Conservation (phyloP, 495 filamentous ascomycete genomes). For the Paragyromitra xinjiangensis region DNA sequence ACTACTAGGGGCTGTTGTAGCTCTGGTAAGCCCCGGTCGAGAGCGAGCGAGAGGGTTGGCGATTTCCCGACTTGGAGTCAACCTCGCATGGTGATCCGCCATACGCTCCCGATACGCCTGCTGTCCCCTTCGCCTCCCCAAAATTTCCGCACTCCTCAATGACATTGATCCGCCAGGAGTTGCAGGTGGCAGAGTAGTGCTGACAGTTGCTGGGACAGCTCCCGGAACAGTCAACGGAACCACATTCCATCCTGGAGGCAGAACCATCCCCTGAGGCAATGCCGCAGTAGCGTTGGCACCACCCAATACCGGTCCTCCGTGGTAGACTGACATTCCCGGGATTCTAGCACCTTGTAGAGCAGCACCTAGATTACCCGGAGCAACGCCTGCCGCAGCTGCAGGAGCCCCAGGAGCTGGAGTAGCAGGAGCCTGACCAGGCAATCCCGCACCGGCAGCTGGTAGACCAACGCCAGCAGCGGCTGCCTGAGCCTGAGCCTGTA, state of each 20-base stretch:
- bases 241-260: conserved; percentile 55
- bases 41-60: conserved; percentile 4
- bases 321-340: conserved; percentile 43
- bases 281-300: conserved; percentile 21
- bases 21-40: conserved; percentile 24
- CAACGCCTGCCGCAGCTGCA: neutral
- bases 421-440: conserved; percentile 32
- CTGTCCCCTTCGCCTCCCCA: conserved; percentile 46
- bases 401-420: conserved; percentile 15
- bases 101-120: conserved; percentile 53
- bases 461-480: conserved; percentile 33
- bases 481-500: conserved; percentile 45
- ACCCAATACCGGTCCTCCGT: conserved; percentile 35
- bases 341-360: conserved; percentile 27
- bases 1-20: conserved; percentile 28
- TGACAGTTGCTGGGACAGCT: conserved; percentile 10
- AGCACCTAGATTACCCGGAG: conserved; percentile 16
- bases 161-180: conserved; percentile 22
- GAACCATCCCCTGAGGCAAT: conserved; percentile 50
- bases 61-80: conserved; percentile 38
- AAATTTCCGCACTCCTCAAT: conserved; percentile 36
- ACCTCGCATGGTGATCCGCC: conserved; percentile 51
- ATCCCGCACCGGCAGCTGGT: conserved; percentile 11
- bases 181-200: conserved; percentile 26
- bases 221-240: conserved; percentile 53